These are phyloP conservation scores for Apocynum venetum DNA, from an alignment of 257 asterid species.

Conservation along the genomic window DNA sequence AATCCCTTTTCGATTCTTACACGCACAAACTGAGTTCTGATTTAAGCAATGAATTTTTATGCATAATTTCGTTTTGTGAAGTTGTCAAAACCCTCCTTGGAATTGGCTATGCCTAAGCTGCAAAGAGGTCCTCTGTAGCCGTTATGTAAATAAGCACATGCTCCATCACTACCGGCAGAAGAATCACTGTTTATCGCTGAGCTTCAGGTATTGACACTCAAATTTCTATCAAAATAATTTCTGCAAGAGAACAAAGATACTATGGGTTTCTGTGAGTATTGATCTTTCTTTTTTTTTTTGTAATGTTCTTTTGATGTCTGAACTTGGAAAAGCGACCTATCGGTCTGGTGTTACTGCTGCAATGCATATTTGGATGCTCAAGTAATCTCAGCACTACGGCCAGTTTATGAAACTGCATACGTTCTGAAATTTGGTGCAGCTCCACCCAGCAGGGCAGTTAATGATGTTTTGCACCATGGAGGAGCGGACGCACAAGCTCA, in stretches of 20 bases:
- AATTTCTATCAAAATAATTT: not conserved
- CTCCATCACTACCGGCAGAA: slow-evolving; percentile 58
- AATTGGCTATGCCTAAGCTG: slow-evolving; percentile 88
- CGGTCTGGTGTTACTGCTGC: slow-evolving; percentile 92
- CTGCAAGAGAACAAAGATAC: not conserved
- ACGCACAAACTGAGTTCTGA: not conserved
- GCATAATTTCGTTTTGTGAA: slow-evolving; percentile 17
- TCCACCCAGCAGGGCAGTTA: slow-evolving; percentile 49
- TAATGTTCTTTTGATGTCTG: not conserved
- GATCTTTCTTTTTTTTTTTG: not conserved
- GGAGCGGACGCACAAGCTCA: slow-evolving; percentile 14
- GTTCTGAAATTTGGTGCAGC: slow-evolving; percentile 69
- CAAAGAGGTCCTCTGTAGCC: slow-evolving; percentile 82
- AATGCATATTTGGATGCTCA: slow-evolving; percentile 84
- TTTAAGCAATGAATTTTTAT: not conserved
- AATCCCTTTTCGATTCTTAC: too few species aligned
- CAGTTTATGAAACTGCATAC: slow-evolving; percentile 73
- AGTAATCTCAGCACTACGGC: slow-evolving; percentile 47
- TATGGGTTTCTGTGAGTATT: not conserved
- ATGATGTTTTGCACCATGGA: slow-evolving; percentile 22
- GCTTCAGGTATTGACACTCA: slow-evolving; percentile 51
- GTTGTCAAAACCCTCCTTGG: slow-evolving; percentile 74
- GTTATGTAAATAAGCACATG: slow-evolving; percentile 94
- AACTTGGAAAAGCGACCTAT: slow-evolving; percentile 56
- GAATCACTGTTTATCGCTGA: slow-evolving; percentile 58